Percentiles rank a stretch among this genome's conserved stretches.
These are phyloP conservation scores for Suillus subaureus DNA, from an alignment of 768 basidiomycete genomes.

Conservation along the genomic window DNA sequence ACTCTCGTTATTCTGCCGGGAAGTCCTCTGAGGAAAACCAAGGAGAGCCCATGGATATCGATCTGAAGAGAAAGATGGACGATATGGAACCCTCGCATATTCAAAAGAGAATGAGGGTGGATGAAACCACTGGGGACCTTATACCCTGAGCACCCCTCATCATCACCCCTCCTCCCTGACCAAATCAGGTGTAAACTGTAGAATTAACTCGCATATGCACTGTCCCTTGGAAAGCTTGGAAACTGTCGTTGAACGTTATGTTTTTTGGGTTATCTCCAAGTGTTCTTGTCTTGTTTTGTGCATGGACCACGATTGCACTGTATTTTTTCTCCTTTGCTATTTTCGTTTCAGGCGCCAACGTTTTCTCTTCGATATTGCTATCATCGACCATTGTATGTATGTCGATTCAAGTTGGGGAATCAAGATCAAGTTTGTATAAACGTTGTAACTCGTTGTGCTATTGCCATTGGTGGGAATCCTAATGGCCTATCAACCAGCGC, in stretches of 20 bases:
- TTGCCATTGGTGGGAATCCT: not conserved
- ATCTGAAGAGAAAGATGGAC: slow-evolving; percentile 63
- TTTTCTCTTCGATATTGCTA: slow-evolving; percentile 15
- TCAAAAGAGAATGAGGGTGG: slow-evolving; percentile 76
- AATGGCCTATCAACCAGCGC: not conserved
- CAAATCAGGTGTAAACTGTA: slow-evolving; percentile 32
- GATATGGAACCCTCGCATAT: slow-evolving; percentile 53
- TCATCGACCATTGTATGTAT: slow-evolving; percentile 37
- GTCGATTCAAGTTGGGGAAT: slow-evolving; percentile 22
- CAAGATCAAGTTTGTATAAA: not conserved
- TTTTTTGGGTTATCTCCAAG: slow-evolving; percentile 33
- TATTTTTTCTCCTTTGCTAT: slow-evolving; percentile 24
- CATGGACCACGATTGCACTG: slow-evolving; percentile 40
- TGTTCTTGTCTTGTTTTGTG: slow-evolving; percentile 24
- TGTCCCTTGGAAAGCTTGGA: slow-evolving; percentile 33
- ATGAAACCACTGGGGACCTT: slow-evolving; percentile 46
- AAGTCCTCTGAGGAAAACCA: slow-evolving; percentile 42
- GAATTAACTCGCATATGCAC: slow-evolving; percentile 29
- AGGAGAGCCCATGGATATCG: slow-evolving; percentile 50
- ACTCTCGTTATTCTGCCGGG: slow-evolving; percentile 36
- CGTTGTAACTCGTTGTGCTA: not conserved
- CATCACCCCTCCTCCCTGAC: slow-evolving; percentile 16
- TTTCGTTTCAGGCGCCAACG: slow-evolving; percentile 19
- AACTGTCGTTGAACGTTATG: slow-evolving; percentile 32
- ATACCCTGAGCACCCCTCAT: slow-evolving; percentile 51